phyloP scores from a whole-genome alignment of 2,329 filamentous ascomycete species.

The Pyrenophora tritici-repentis region DNA sequence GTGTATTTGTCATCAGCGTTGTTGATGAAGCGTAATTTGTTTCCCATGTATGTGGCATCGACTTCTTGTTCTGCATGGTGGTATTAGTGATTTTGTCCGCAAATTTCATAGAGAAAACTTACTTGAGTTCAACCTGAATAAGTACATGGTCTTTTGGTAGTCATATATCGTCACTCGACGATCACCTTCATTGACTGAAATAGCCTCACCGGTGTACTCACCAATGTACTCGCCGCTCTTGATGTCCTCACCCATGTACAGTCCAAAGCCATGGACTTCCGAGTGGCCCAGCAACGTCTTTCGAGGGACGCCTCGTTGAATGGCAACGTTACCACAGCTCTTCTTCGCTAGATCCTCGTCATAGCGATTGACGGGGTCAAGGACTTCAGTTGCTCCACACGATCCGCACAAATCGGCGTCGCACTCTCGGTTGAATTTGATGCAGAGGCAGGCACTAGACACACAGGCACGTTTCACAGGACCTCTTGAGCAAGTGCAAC shows the following conservation, averaged over 20 bases:
- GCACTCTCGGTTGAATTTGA: slow-evolving; percentile 75
- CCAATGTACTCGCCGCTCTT: slow-evolving; percentile 73
- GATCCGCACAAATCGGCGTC: slow-evolving; percentile 74
- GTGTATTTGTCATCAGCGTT: slow-evolving; percentile 63
- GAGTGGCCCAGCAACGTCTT: slow-evolving; percentile 72
- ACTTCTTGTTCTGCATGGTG: slow-evolving; percentile 55
- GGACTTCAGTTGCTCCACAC: slow-evolving; percentile 71
- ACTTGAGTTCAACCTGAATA: slow-evolving; percentile 59
- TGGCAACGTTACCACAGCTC: slow-evolving; percentile 72
- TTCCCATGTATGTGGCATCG: slow-evolving; percentile 77
- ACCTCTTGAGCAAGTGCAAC: slow-evolving; percentile 47
- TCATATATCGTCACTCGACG: slow-evolving; percentile 70
- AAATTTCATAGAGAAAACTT: slow-evolving; percentile 14
- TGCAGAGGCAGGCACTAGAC: slow-evolving; percentile 66
- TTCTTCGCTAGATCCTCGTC: slow-evolving; percentile 61
- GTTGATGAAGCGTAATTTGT: slow-evolving; percentile 83
- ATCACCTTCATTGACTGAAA: slow-evolving; percentile 71
- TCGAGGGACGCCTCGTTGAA: slow-evolving; percentile 71
- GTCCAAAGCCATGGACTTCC: slow-evolving; percentile 74
- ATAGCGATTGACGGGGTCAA: slow-evolving; percentile 70
- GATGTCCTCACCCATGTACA: slow-evolving; percentile 73
- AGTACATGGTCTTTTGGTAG: slow-evolving; percentile 65
- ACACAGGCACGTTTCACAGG: slow-evolving; percentile 48
- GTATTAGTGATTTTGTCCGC: slow-evolving; percentile 10
- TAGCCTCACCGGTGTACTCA: slow-evolving; percentile 80